Evolutionary conservation across 2,329 filamentous ascomycete species (phyloP), one percentile per base, ranked within the genome.

Genomic region (Echinosphaeria canescens): DNA sequence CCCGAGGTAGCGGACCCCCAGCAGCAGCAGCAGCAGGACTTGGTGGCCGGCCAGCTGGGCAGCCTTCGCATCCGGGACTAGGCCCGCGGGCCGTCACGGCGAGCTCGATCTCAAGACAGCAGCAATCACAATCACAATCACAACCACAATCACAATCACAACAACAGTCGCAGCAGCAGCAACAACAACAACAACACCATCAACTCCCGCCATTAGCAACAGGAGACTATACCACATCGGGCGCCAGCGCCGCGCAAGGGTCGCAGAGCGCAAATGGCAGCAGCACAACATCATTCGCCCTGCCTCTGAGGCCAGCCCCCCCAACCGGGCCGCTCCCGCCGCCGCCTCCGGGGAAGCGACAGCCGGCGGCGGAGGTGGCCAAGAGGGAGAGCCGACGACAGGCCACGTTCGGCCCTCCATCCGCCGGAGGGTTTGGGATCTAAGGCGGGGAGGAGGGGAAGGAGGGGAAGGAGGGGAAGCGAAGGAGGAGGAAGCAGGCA

Each of bases 241-340:
- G n/a, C n/a, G n/a, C n/a, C n/a, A n/a, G n/a, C n/a, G n/a, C n/a
- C n/a, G n/a, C n/a, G n/a, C n/a, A n/a, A n/a, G n/a, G n/a, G n/a
- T n/a, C n/a, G n/a, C n/a, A n/a, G n/a, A n/a, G n/a, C n/a, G n/a
- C n/a, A n/a, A n/a, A n/a, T 28, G 59, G 55, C 35, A 51, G 53
- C 23, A 56, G 49, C 31, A 48, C 49, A 27, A 44, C 53, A 11
- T 65, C 62, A 3, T 72, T 74, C 29, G 62, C 59, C 19, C 51
- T 81, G 26, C 71, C 75, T 1, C 60, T 75, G 30, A 63, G 74
- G 25, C 57, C 63, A 24, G 69, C 60, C 16, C 66, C 70, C 22
- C 59, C 61, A 3, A 61, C 54, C 7, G 64, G 62, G 9, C 55
- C 62, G 7, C 51, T 72, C 17, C 67, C 66, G 26, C 59, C 71